phyloP scores from a whole-genome alignment of 306 rosid genomes.

The Quercus robur region DNA sequence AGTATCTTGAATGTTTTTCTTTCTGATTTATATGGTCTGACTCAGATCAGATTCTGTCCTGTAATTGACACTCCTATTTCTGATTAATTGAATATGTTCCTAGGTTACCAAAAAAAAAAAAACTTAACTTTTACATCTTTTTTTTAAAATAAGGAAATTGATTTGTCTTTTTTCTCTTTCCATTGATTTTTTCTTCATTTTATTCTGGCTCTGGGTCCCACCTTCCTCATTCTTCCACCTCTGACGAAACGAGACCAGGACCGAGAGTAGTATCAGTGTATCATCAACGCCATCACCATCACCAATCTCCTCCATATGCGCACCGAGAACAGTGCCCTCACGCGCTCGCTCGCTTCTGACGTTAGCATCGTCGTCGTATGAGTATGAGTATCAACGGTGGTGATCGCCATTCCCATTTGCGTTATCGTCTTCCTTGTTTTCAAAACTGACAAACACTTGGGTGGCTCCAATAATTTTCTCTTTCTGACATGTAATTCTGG shows the following conservation, averaged over 20 bases:
- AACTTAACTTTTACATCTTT: no score
- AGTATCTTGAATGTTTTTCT: no score
- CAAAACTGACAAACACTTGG: neutral
- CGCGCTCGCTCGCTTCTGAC: slow-evolving; percentile 60
- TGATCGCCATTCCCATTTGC: neutral
- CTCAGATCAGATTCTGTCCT: no score
- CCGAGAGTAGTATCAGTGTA: slow-evolving; percentile 27
- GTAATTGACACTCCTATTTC: no score
- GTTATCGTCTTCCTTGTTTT: neutral
- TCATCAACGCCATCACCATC: slow-evolving; percentile 39
- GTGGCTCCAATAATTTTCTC: neutral
- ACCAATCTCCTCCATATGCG: slow-evolving; percentile 53
- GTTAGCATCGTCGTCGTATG: slow-evolving; percentile 28
- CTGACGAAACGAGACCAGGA: slow-evolving; percentile 56
- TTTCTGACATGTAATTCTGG: neutral
- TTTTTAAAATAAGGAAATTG: no score
- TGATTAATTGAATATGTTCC: no score
- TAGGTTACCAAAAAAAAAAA: no score
- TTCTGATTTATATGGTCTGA: no score
- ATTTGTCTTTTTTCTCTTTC: no score
- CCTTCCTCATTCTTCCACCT: slow-evolving; percentile 31
- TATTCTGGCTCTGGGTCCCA: neutral
- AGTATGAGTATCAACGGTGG: neutral
- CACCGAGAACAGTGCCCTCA: slow-evolving; percentile 47
- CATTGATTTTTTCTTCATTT: no score